phyloP scores from a whole-genome alignment of 2,329 filamentous ascomycete species.

The Aspergillus tubingensis region DNA sequence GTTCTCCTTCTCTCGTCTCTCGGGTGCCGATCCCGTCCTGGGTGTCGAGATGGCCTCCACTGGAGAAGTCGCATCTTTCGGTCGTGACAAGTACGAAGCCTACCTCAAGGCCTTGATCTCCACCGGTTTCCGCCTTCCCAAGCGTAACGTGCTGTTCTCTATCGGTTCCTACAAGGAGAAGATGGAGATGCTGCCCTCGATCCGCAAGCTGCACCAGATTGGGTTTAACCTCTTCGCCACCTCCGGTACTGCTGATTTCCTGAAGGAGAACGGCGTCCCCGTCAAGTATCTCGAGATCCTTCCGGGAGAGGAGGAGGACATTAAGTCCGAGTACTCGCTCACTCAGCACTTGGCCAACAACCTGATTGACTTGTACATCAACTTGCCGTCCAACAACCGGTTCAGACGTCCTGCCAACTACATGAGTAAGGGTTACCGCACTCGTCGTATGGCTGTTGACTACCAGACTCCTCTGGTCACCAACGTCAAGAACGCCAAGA shows the following conservation, averaged over 20 bases:
- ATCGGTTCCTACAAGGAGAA: slow-evolving; percentile 99
- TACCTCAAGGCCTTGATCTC: slow-evolving; percentile 96
- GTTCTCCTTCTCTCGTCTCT: slow-evolving; percentile 97
- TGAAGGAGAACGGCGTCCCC: slow-evolving; percentile 86
- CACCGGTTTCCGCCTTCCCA: slow-evolving; percentile 93
- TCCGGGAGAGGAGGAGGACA: slow-evolving; percentile 73
- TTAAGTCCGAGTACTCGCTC: slow-evolving; percentile 94
- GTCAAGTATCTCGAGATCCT: slow-evolving; percentile 94
- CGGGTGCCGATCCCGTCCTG: slow-evolving; percentile 91
- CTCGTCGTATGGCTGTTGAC: slow-evolving; percentile 95
- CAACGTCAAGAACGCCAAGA: slow-evolving; percentile 99
- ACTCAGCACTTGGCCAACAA: slow-evolving; percentile 97
- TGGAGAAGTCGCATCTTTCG: slow-evolving; percentile 96
- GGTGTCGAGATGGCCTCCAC: slow-evolving; percentile 99
- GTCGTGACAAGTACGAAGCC: slow-evolving; percentile 92
- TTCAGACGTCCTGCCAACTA: slow-evolving; percentile 96
- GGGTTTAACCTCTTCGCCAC: slow-evolving; percentile 97
- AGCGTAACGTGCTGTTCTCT: slow-evolving; percentile 91
- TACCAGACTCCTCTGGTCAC: slow-evolving; percentile 96
- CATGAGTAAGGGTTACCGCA: slow-evolving; percentile 97
- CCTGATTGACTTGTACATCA: slow-evolving; percentile 98
- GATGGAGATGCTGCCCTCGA: slow-evolving; percentile 91
- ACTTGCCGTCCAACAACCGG: slow-evolving; percentile 96
- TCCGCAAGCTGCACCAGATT: slow-evolving; percentile 83
- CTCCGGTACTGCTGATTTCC: slow-evolving; percentile 92